Base-by-base conservation (phyloP, 768 basidiomycete genomes). In the Lyophyllum decastes region DNA sequence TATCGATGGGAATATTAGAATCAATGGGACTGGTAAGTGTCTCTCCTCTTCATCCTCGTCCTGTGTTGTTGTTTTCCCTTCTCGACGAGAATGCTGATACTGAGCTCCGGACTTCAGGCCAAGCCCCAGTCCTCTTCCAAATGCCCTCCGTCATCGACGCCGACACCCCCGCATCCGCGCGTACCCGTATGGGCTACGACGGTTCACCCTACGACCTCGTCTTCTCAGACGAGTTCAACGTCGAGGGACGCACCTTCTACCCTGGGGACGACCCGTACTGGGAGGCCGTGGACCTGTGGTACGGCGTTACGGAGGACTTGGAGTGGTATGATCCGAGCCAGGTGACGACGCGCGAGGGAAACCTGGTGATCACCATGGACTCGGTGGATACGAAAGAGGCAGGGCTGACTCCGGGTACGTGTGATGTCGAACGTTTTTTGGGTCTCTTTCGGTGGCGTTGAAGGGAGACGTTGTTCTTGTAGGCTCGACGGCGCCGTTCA, bases 301-400 rank as follows among this genome's bases (percentile, higher is more conserved):
- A 92, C 63, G 82, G 86, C 59, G 77, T 80, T 5, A 92, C 90
- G 0, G 73, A 63, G 2, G 90, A 93, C 66, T 56, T 83, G 54
- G 90, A 92, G 67, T 91, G 88, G 88, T 93, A 92, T 64, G 85
- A 88, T 64, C 85, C 89, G 0, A 65, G 68, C 12, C 86, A 88
- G 65, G 68, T 89, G 46, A 86, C 83, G 2, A 94, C 92, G 8
- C 68, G 76, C 25, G 77, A 82, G 57, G 92, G 92, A 2, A 69
- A 75, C 25, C 78, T 93, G 46, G 82, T 87, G 45, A 87, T 94
- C 63, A 85, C 83, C 5, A 81, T 92, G 79, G 88, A 89, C 56
- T 76, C 73, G 17, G 61, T 67, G 1, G 45, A 41, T 11, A 78
- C 78, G 1, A 55, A 66, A 1, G 57, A 65, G 33, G 12, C 73